Percentiles rank a stretch among this genome's conserved stretches.
Conservation (phyloP, 139 green algal genomes). For the Coccomyxa sp. region DNA sequence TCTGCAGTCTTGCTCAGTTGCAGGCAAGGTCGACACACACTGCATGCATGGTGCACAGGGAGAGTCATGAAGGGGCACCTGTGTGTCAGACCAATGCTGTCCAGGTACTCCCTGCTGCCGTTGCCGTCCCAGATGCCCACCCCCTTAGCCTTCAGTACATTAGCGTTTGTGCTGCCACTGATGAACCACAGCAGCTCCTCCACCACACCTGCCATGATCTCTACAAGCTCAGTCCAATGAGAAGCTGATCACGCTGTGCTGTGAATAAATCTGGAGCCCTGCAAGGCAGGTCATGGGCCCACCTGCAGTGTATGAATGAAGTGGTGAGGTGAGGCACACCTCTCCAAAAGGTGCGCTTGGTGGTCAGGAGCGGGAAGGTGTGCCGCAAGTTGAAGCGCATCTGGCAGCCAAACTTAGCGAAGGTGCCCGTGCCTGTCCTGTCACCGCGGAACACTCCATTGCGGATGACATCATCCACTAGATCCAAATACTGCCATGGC, state of each 20-base stretch:
- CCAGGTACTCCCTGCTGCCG: conserved; percentile 64
- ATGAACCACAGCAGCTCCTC: conserved; percentile 99
- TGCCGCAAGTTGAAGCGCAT: conserved; percentile 94
- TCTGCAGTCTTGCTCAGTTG: no score
- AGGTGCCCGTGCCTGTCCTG: conserved; percentile 94
- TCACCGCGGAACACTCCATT: conserved; percentile 73
- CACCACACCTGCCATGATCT: conserved; percentile 66
- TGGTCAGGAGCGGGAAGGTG: conserved; percentile 95
- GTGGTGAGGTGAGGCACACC: conserved; percentile 29
- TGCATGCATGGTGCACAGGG: no score
- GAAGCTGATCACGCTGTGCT: not conserved
- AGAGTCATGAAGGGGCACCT: conserved; percentile 19
- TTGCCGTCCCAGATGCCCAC: conserved; percentile 99
- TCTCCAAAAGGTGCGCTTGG: conserved; percentile 96
- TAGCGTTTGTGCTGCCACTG: conserved; percentile 79
- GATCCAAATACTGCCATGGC: conserved; percentile 85
- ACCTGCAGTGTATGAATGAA: no score
- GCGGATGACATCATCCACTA: conserved; percentile 82
- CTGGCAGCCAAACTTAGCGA: conserved; percentile 82
- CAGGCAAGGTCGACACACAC: no score
- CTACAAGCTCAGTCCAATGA: not conserved
- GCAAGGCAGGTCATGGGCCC: not conserved
- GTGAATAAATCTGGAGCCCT: no score
- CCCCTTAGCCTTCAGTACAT: conserved; percentile 73
- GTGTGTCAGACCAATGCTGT: conserved; percentile 51